Conservation (phyloP, 2,329 filamentous ascomycete species). For the Chaetomium globosum region DNA sequence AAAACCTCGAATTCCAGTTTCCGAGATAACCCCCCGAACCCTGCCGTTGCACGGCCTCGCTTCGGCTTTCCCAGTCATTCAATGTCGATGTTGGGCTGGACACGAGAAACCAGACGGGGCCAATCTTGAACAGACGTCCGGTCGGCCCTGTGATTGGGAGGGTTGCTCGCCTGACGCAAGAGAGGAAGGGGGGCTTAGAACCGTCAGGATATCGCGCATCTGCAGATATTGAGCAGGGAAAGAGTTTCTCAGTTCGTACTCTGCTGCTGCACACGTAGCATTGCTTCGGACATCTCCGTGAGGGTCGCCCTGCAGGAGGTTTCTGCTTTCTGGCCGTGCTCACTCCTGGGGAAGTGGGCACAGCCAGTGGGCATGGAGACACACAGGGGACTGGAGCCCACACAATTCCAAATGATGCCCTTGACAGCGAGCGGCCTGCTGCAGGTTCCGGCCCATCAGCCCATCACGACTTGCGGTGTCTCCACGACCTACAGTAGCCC, state of each 20-base stretch:
- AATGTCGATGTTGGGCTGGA: neutral
- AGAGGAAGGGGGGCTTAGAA: neutral
- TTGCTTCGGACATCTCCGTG: neutral
- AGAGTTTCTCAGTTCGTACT: neutral
- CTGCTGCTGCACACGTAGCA: neutral
- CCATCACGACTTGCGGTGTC: neutral
- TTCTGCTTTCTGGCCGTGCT: neutral
- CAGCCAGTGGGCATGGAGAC: neutral
- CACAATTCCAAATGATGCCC: neutral
- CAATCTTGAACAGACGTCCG: neutral
- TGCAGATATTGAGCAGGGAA: neutral
- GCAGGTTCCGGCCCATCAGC: neutral
- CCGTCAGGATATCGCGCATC: neutral
- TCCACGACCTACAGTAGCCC: neutral
- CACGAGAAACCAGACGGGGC: neutral
- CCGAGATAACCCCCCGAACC: neutral
- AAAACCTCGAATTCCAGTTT: neutral
- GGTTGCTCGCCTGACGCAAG: neutral
- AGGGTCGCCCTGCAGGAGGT: neutral
- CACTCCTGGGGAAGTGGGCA: neutral
- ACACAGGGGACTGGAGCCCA: neutral
- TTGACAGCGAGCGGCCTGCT: neutral
- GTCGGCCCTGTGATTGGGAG: neutral
- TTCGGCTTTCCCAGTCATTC: neutral
- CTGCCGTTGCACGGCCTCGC: neutral